Evolutionary conservation across 768 basidiomycete genomes (phyloP), one percentile per base, ranked within the genome.

Genomic region (Auricularia sp.): DNA sequence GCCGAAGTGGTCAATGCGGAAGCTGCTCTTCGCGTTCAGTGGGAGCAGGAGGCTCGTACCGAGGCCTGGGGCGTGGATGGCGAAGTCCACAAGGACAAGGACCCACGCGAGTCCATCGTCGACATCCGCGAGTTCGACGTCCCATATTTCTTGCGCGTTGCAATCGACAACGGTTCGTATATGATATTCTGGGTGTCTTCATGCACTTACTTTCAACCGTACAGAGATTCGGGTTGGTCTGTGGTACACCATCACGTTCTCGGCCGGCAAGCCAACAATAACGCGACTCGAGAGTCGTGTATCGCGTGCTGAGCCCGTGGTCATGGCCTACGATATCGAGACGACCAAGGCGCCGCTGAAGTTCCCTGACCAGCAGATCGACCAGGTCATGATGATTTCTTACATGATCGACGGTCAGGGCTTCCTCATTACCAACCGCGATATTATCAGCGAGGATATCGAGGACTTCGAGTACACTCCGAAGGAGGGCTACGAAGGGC

Each of bases 371-470:
- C 89, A 94, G 69, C 84, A 86, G 6, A 87, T 92, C 33, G 97
- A 98, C 78, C 95, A 98, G 73, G 93, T 99, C 70, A 99, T 99
- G 96, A 99, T 99, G 97, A 98, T 99, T 67, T 99, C 97, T 54
- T 99, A 98, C 76, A 98, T 99, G 95, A 80, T 99, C 18, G 97
- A 99, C 72, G 96, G 94, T 0, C 92, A 95, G 74, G 97, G 97
- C 0, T 99, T 90, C 72, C 84, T 99, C 66, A 98, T 99, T 75
- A 97, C 93, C 23, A 98, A 98, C 71, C 83, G 97, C 53, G 97
- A 99, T 68, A 98, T 98, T 61, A 93, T 98, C 65, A 87, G 89
- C 66, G 95, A 98, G 72, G 93, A 98, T 71, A 98, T 99, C 66
- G 94, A 97, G 53, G 91, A 99, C 73, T 98, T 99, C 71, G 97